Evolutionary conservation across 129 eudicot genomes (phyloP), one percentile per base, ranked within the genome.

Genomic region (Calendula officinalis): DNA sequence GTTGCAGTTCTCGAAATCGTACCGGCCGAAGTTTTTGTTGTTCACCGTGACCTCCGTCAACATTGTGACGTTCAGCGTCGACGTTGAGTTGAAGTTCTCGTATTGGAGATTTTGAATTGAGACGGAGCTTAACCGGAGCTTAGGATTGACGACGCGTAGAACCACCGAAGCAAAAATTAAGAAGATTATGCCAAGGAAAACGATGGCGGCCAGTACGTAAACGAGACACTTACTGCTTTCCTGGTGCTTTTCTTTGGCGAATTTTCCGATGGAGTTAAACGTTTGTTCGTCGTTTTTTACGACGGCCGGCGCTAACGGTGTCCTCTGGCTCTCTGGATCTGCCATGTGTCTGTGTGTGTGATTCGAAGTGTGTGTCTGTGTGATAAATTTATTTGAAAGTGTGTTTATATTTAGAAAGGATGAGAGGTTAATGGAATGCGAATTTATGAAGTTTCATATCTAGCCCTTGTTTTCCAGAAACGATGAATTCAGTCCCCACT

Each of bases 11-110:
- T 71, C 64, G 42, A 75, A 76, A 8, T 46, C 62, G 42, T 75
- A 83, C 52, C 69, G 62, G 36, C 84, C 85, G 16, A 68, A 75
- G 60, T 83, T 83, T 10, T 38, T 12, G 62, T 83, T 83, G 34
- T 43, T 11, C 36, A 83, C n/a, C 5, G 67, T 58, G 1, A 72
- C 57, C 41, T 72, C 66, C 14, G 72, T 69, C 0, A 41, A 17
- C 73, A 78, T 56, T 4, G 80, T 75, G 57, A 46, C 46, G 68
- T 69, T 75, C 2, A 81, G 9, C 11, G 73, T 8, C 4, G 75
- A 72, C 9, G 76, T 42, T 14, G 77, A 44, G 34, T 63, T 47
- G 12, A 70, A 12, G 56, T 33, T 53, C 8, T 41, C 61, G 55
- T 60, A 43, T 22, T 51, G 46, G 53, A 80, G 68, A n/a, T 59